Base-by-base conservation (phyloP, 371 early-diverging fungal genomes). In the Lichtheimia ramosa region DNA sequence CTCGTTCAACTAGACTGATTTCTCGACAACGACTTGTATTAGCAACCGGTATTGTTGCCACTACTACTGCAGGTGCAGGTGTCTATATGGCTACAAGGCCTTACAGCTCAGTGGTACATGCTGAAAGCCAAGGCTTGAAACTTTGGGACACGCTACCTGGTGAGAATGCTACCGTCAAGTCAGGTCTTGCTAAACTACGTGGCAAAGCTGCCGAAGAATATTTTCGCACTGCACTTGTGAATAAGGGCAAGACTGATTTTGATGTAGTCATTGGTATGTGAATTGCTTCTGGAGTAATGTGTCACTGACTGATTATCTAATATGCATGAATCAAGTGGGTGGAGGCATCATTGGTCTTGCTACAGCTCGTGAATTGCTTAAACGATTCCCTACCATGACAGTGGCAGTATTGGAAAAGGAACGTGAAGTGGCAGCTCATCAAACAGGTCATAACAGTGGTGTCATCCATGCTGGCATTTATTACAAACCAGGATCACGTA, bases 391-490 rank as follows among this genome's bases (percentile, higher is more conserved):
- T 4, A 56, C 63, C 14, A 79, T 76, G 77, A 79, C 80, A 0
- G 71, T 79, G 2, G 76, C 77, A 27, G 77, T 79, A 2, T 53
- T 79, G 41, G 80, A 79, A 51, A 79, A 79, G 57, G 80, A 79
- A 50, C 68, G 75, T 39, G 80, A 79, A 56, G 80, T 79, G 3
- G 76, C 80, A 56, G 73, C 74, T 48, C 80, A 79, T 63, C 80
- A 79, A 57, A 73, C 80, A 5, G 80, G 80, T 23, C 80, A 79
- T 48, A 79, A 79, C 60, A 72, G 73, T 48, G 80, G 80, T 57
- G 80, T 79, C 14, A 79, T 79, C 34, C 79, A 79, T 55, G 79
- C 79, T 41, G 79, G 79, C 65, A 76, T 79, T 51, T 76, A 76
- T 43, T 76, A 76, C 46, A 71, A 74, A 48, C 80, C 80, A 20